Percentiles rank a stretch among this genome's conserved stretches.
These are phyloP conservation scores for Cryphonectria carpinicola DNA, from an alignment of 2,329 filamentous ascomycete species.

Conservation along the genomic window DNA sequence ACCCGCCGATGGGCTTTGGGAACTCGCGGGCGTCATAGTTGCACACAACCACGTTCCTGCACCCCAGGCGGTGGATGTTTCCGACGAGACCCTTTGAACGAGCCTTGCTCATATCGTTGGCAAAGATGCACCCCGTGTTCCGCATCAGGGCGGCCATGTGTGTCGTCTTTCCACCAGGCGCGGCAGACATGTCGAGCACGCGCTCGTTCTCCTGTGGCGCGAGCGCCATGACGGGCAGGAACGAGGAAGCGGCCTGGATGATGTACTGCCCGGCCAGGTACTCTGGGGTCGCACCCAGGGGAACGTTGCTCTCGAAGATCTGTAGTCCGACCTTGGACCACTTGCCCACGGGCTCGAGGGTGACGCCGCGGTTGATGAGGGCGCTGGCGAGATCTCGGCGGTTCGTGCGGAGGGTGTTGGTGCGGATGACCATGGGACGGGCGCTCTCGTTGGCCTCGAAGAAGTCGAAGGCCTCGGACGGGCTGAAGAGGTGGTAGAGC, in stretches of 20 bases:
- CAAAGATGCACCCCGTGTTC: conserved; percentile 93
- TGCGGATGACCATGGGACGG: conserved; percentile 91
- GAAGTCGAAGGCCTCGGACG: conserved; percentile 93
- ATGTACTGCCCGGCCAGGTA: conserved; percentile 98
- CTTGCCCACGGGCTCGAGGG: conserved; percentile 94
- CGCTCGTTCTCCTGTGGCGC: conserved; percentile 92
- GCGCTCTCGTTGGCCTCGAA: conserved; percentile 98
- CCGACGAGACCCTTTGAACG: conserved; percentile 97
- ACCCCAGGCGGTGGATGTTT: conserved; percentile 93
- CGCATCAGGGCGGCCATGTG: conserved; percentile 97
- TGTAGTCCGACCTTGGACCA: conserved; percentile 98
- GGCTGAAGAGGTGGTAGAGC: conserved; percentile 88
- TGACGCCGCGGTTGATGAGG: conserved; percentile 94
- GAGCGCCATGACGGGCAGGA: conserved; percentile 96
- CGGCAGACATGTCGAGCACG: conserved; percentile 90
- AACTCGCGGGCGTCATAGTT: conserved; percentile 95
- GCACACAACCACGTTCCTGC: conserved; percentile 92
- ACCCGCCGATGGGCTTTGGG: conserved; percentile 91
- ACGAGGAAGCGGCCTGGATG: conserved; percentile 93
- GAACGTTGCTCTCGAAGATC: conserved; percentile 85
- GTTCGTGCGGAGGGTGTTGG: conserved; percentile 85
- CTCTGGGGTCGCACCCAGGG: conserved; percentile 92
- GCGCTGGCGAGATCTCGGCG: conserved; percentile 84
- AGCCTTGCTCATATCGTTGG: conserved; percentile 93
- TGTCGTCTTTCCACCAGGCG: conserved; percentile 94